A percentile compares a stretch with the other conserved stretches of the same genome.
Conservation (phyloP, 768 basidiomycete species). For the Hemileccinum rubropunctum region DNA sequence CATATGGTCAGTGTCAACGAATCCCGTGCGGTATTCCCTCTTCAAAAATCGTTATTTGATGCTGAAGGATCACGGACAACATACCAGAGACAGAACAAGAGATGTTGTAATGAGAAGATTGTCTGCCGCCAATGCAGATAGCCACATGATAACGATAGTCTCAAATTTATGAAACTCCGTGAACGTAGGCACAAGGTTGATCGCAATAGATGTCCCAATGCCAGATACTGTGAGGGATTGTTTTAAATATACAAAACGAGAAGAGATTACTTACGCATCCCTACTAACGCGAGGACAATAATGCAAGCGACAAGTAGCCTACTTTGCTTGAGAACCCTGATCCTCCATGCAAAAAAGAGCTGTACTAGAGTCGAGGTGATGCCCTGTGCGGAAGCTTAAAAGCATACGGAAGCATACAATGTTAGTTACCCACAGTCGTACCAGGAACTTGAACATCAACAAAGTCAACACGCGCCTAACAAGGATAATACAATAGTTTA, state of each 20-base stretch:
- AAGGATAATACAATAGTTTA: conserved; percentile 3
- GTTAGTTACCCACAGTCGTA: conserved; percentile 20
- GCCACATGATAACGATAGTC: conserved; percentile 39
- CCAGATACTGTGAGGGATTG: conserved; percentile 21
- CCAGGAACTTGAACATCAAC: conserved; percentile 13
- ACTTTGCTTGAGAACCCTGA: conserved; percentile 17
- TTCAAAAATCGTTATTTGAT: conserved; percentile 15
- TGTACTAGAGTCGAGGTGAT: conserved; percentile 26
- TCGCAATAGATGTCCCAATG: conserved; percentile 32
- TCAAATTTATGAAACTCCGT: conserved; percentile 30
- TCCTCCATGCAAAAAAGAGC: conserved; percentile 30
- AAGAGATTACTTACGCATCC: conserved; percentile 15
- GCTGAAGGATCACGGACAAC: conserved; percentile 6
- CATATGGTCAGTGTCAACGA: conserved; percentile 36
- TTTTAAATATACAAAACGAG: not conserved
- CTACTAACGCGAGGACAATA: conserved; percentile 13
- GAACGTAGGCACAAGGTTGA: conserved; percentile 27
- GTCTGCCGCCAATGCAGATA: conserved; percentile 40
- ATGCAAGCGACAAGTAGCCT: conserved; percentile 11
- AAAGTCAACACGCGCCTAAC: not conserved
- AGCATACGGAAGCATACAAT: not conserved
- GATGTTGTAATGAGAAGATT: conserved; percentile 47
- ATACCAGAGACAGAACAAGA: conserved; percentile 43
- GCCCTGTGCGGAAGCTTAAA: conserved; percentile 15
- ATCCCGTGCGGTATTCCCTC: conserved; percentile 36